phyloP scores from a whole-genome alignment of 1,284 basidiomycete genomes.

The Trichosporon sp. region DNA sequence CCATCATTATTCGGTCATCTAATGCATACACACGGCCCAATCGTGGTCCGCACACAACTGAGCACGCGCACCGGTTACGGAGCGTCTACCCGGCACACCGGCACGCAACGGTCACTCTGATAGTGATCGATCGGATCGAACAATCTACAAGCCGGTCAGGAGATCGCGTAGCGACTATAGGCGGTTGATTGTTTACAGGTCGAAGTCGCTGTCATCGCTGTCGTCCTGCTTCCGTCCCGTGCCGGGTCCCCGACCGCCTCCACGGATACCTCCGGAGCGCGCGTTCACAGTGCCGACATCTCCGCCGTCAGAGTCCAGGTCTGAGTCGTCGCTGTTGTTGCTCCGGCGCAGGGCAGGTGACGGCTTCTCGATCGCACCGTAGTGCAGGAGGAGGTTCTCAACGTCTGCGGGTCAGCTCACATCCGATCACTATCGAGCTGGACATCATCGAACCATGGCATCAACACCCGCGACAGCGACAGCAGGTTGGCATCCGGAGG shows the following conservation, averaged over 20 bases:
- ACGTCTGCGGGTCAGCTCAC: constrained; percentile 40
- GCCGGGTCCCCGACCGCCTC: constrained; percentile 32
- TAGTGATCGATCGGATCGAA: neutral
- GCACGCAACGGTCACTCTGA: neutral
- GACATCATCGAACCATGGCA: too few species aligned
- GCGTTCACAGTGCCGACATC: constrained; percentile 48
- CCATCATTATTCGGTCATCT: neutral
- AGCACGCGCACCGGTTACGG: neutral
- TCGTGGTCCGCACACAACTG: neutral
- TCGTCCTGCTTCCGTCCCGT: constrained; percentile 34
- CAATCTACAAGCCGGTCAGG: neutral
- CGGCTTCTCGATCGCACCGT: constrained; percentile 49
- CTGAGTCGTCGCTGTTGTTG: constrained; percentile 28
- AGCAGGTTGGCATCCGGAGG: too few species aligned
- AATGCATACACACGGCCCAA: constrained; percentile 6
- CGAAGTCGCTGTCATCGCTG: constrained; percentile 53
- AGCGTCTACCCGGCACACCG: neutral
- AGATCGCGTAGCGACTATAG: neutral
- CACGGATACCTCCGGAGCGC: constrained; percentile 40
- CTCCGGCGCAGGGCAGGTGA: constrained; percentile 37
- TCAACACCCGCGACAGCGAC: neutral
- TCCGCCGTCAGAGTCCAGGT: constrained; percentile 42
- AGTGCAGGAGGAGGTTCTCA: constrained; percentile 49
- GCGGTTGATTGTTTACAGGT: constrained; percentile 38
- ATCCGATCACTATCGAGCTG: neutral